Conservation (phyloP, 345 rosid species). For the Camelina neglecta region DNA sequence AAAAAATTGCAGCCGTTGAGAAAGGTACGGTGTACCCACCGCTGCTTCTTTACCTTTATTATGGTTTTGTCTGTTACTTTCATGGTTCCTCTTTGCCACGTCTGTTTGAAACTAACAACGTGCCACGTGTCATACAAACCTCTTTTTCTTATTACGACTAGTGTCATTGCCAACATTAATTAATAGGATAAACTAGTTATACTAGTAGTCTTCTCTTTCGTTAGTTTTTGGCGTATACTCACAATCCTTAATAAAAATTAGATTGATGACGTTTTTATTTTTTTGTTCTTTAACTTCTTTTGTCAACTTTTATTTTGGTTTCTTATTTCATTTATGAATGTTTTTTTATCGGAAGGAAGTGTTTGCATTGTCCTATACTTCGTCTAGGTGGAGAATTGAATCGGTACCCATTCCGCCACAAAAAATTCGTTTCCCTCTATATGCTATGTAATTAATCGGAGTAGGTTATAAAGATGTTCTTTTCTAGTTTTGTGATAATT, state of each 20-base stretch:
- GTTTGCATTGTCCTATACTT: conserved; percentile 4
- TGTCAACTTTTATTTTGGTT: not conserved
- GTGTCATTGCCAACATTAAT: conserved; percentile 23
- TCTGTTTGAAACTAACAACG: not conserved
- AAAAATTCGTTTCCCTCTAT: not conserved
- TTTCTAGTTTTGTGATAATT: not conserved
- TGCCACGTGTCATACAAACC: conserved; percentile 32
- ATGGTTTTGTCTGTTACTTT: conserved; percentile 35
- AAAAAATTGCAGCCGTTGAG: conserved; percentile 38
- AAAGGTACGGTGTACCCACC: conserved; percentile 46
- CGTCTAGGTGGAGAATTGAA: conserved; percentile 12
- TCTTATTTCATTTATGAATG: not conserved
- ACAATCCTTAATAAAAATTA: conserved; percentile 2
- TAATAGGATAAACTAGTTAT: too few relatives aligned
- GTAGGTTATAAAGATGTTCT: not conserved
- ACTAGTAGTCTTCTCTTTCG: too few relatives aligned
- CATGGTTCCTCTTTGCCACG: conserved; percentile 42
- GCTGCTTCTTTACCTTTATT: conserved; percentile 26
- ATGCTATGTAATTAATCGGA: not conserved
- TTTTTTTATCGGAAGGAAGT: not conserved
- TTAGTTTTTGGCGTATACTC: conserved; percentile 38
- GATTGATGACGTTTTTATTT: conserved; percentile 1
- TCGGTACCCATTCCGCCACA: not conserved
- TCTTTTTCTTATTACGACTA: conserved; percentile 16
- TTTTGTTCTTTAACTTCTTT: not conserved